Percentiles rank a stretch among this genome's conserved stretches.
phyloP scores from a whole-genome alignment of 495 filamentous ascomycete genomes.

The Physcia stellaris region DNA sequence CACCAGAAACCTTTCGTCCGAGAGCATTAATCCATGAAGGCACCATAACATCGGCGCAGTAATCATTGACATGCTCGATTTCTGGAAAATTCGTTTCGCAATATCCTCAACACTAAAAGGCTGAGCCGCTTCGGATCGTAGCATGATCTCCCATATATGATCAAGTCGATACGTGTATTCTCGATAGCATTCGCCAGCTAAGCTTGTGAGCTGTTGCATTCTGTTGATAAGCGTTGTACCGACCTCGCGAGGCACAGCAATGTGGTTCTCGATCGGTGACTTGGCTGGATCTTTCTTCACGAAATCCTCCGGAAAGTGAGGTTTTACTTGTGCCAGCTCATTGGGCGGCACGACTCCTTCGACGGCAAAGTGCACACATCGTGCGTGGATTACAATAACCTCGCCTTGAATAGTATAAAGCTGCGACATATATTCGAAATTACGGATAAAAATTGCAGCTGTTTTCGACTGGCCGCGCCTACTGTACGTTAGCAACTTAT shows the following conservation, averaged over 20 bases:
- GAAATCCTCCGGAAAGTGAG: constrained; percentile 54
- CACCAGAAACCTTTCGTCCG: constrained; percentile 35
- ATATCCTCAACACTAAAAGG: too few species aligned
- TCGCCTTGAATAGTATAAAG: constrained; percentile 61
- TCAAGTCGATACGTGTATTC: constrained; percentile 23
- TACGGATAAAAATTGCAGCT: constrained; percentile 59
- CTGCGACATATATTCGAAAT: constrained; percentile 46
- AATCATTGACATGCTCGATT: constrained; percentile 25
- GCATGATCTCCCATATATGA: constrained; percentile 34
- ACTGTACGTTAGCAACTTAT: too few species aligned
- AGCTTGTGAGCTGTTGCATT: constrained; percentile 36
- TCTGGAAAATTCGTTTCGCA: constrained; percentile 35
- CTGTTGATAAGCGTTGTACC: constrained; percentile 34
- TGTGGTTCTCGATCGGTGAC: constrained; percentile 30
- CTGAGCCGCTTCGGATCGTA: too few species aligned
- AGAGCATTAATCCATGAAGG: constrained; percentile 47
- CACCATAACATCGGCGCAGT: constrained; percentile 47
- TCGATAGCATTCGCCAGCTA: constrained; percentile 37
- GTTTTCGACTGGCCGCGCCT: too few species aligned
- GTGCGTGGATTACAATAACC: constrained; percentile 45
- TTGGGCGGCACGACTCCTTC: constrained; percentile 45
- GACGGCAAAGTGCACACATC: constrained; percentile 44
- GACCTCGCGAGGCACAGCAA: constrained; percentile 37
- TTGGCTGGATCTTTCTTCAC: constrained; percentile 27
- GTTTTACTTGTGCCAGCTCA: constrained; percentile 43